Evolutionary conservation across 495 filamentous ascomycete genomes (phyloP).

Genomic region (Aspergillus diversus): DNA sequence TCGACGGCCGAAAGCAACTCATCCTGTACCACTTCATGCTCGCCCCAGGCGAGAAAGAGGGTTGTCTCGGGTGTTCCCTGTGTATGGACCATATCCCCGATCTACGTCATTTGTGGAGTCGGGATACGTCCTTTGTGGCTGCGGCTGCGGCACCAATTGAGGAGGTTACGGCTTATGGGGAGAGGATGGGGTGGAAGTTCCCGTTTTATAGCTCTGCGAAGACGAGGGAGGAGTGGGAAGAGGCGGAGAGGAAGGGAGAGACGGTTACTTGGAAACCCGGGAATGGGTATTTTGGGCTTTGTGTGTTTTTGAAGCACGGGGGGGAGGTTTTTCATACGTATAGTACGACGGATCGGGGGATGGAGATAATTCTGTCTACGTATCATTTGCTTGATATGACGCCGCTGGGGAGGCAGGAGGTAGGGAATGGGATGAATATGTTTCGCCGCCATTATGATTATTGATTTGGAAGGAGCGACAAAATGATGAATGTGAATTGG

Average conservation of each 20-base stretch:
- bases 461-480: conserved; percentile 5
- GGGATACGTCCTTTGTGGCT: neutral
- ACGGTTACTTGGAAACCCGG: conserved; percentile 26
- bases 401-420: conserved; percentile 29
- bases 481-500: neutral
- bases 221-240: conserved; percentile 22
- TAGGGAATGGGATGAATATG: conserved; percentile 29
- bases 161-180: conserved; percentile 41
- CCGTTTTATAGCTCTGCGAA: conserved; percentile 45
- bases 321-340: conserved; percentile 46
- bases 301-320: conserved; percentile 40
- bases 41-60: conserved; percentile 30
- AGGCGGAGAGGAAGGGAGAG: conserved; percentile 29
- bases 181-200: conserved; percentile 46
- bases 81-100: conserved; percentile 35
- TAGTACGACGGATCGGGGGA: conserved; percentile 40
- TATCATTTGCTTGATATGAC: conserved; percentile 36
- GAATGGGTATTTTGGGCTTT: conserved; percentile 42
- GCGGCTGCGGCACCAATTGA: conserved; percentile 41
- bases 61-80: conserved; percentile 43
- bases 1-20: conserved; percentile 44
- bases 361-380: conserved; percentile 34
- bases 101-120: neutral
- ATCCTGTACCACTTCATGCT: conserved; percentile 56
- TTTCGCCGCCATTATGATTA: conserved; percentile 29